Conservation (phyloP, 2,329 filamentous ascomycete species). For the Sordariomycetes sp. region DNA sequence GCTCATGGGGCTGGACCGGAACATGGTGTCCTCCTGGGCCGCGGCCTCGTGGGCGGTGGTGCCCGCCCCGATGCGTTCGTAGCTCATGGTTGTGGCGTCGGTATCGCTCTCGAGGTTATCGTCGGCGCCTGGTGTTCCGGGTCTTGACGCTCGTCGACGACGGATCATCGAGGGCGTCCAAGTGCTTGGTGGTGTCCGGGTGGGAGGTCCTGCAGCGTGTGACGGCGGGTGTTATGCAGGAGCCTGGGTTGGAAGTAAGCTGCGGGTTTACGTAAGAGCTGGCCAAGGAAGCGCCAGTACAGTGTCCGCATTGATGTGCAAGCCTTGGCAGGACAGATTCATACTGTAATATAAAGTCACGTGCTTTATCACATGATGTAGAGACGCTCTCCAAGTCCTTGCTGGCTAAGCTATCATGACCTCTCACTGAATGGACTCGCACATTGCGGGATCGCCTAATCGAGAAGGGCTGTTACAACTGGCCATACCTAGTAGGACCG, state of each 20-base stretch:
- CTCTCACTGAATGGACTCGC: too few relatives aligned
- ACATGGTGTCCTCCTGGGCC: conserved; percentile 70
- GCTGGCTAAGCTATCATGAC: too few relatives aligned
- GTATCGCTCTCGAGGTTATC: neutral
- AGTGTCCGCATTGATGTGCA: neutral
- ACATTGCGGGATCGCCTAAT: too few relatives aligned
- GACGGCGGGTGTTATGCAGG: neutral
- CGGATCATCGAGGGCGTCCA: conserved; percentile 4
- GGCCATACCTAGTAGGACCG: too few relatives aligned
- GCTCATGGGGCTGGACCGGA: conserved; percentile 99
- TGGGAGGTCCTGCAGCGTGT: neutral
- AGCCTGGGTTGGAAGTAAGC: neutral
- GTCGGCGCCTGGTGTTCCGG: conserved; percentile 2
- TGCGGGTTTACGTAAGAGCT: neutral
- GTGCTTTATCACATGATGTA: neutral
- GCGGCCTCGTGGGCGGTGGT: neutral
- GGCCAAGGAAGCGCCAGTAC: neutral
- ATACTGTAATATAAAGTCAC: neutral
- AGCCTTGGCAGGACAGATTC: neutral
- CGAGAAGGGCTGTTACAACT: too few relatives aligned
- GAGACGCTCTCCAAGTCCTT: too few relatives aligned
- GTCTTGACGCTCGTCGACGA: conserved; percentile 4
- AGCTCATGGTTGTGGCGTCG: neutral
- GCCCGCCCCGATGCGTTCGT: neutral
- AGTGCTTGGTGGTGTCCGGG: neutral